These are phyloP conservation scores for Ceriops zippeliana DNA, from an alignment of 345 rosid species.

Conservation along the genomic window DNA sequence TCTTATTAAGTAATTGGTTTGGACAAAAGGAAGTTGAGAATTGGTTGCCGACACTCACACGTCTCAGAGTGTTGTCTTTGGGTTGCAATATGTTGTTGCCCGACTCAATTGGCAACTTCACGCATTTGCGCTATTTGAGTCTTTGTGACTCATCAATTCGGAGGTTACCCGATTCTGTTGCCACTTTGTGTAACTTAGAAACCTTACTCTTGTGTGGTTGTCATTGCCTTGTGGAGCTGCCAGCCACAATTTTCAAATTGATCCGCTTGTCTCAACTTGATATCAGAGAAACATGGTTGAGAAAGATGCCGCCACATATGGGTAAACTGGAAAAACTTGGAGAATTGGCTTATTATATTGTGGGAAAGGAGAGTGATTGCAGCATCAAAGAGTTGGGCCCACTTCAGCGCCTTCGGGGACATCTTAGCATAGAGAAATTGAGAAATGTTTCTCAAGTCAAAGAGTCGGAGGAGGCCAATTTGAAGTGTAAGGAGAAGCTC, in stretches of 20 bases:
- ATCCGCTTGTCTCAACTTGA: background rate
- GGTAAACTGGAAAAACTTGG: slow-evolving; percentile 3
- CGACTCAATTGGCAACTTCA: background rate
- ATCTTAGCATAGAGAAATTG: background rate
- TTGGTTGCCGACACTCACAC: background rate
- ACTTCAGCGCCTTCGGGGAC: background rate
- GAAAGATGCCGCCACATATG: slow-evolving; percentile 8
- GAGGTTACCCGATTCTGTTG: background rate
- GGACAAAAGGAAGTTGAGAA: too few species aligned
- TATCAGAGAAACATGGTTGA: background rate
- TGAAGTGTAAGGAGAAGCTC: background rate
- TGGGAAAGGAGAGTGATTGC: slow-evolving; percentile 1
- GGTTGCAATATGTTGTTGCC: fast-evolving
- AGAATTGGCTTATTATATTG: background rate
- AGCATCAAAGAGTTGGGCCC: slow-evolving; percentile 2
- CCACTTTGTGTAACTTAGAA: background rate
- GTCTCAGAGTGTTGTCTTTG: background rate
- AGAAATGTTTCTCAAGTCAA: background rate
- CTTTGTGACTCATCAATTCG: fast-evolving
- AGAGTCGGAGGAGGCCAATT: background rate
- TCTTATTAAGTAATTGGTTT: background rate
- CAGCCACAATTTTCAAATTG: background rate
- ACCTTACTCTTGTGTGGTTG: background rate
- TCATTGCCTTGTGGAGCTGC: background rate
- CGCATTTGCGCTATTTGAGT: background rate